phyloP scores from a whole-genome alignment of 1,284 basidiomycete species.

The Moniliophthora roreri region DNA sequence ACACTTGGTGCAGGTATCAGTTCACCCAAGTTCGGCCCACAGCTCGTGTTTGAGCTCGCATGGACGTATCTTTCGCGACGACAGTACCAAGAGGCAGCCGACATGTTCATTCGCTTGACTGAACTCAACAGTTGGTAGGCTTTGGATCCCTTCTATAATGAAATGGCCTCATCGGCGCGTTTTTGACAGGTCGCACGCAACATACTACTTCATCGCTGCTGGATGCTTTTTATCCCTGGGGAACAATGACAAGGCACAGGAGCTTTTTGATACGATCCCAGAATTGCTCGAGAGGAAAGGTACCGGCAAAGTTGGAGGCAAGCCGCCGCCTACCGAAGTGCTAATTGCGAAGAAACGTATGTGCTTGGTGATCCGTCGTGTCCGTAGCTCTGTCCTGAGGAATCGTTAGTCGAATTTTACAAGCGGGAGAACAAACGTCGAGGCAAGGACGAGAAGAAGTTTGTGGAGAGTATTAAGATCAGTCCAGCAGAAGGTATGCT shows the following conservation, averaged over 20 bases:
- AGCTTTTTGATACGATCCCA: conserved; percentile 62
- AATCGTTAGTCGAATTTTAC: conserved; percentile 64
- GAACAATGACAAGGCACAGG: conserved; percentile 53
- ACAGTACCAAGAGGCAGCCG: conserved; percentile 64
- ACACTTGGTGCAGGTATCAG: not conserved
- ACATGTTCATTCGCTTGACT: conserved; percentile 62
- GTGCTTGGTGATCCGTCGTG: conserved; percentile 15
- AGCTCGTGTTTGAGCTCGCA: conserved; percentile 76
- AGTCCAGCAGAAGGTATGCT: conserved; percentile 67
- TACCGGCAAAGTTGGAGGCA: conserved; percentile 54
- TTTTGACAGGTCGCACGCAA: conserved; percentile 65
- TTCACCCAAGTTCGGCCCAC: not conserved
- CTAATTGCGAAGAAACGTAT: conserved; percentile 71
- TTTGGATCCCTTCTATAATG: not conserved
- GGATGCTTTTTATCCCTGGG: conserved; percentile 39
- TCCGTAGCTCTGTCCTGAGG: conserved; percentile 4
- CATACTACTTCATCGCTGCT: conserved; percentile 74
- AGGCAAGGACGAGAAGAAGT: conserved; percentile 51
- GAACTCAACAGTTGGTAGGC: conserved; percentile 67
- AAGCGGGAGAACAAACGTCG: conserved; percentile 59
- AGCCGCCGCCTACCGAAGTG: conserved; percentile 70
- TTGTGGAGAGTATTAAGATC: conserved; percentile 56
- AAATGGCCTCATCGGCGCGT: not conserved
- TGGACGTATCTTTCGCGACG: conserved; percentile 71
- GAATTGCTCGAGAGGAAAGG: conserved; percentile 49